These are phyloP conservation scores for Alternaria gansuensis DNA, from an alignment of 2,329 filamentous ascomycete species.

Conservation along the genomic window DNA sequence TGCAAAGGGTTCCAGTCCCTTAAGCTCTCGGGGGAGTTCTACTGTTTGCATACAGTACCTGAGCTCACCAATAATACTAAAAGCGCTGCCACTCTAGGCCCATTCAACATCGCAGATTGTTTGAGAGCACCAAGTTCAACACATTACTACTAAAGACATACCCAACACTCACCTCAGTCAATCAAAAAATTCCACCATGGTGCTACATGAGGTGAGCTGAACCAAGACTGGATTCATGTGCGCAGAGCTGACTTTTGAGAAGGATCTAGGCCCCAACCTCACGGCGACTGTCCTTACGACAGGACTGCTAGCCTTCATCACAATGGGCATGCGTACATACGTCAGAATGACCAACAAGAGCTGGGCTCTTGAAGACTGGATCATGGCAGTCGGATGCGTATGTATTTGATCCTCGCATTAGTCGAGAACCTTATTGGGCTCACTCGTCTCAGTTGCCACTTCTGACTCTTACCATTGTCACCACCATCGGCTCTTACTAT, in stretches of 20 bases:
- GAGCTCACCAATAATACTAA: neutral
- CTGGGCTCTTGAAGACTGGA: conserved; percentile 47
- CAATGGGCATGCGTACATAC: conserved; percentile 31
- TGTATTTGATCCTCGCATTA: neutral
- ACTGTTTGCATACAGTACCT: neutral
- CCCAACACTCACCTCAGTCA: neutral
- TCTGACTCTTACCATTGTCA: conserved; percentile 31
- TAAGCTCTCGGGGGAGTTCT: neutral
- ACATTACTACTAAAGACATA: neutral
- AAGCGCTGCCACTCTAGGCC: neutral
- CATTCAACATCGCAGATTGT: neutral
- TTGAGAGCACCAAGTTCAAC: neutral
- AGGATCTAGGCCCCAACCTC: conserved; percentile 29
- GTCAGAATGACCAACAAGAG: conserved; percentile 26
- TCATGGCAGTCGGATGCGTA: conserved; percentile 30
- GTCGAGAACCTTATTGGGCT: neutral
- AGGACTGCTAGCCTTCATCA: conserved; percentile 25
- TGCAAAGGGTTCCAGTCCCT: neutral
- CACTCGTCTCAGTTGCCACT: conserved; percentile 7
- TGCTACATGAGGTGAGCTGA: conserved; percentile 19
- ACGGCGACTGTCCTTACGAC: conserved; percentile 31
- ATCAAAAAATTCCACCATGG: conserved; percentile 1
- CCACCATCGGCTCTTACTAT: conserved; percentile 42
- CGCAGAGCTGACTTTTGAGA: neutral
- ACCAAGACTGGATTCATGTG: neutral